Conservation (phyloP, 495 filamentous ascomycete species). For the Saxophila tyrrhenica region DNA sequence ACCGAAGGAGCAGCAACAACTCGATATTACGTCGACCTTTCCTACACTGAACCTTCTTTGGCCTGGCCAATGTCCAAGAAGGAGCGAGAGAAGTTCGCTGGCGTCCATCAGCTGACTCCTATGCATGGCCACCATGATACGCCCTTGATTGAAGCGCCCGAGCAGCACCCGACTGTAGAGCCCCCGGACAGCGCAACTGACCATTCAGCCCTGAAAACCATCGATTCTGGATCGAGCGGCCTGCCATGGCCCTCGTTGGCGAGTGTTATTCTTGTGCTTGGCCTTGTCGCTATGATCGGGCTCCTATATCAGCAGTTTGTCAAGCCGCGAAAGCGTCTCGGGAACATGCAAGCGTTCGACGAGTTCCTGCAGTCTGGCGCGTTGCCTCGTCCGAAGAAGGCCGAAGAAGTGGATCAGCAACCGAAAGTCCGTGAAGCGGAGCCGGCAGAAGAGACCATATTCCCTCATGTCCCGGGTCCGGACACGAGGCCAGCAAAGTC, state of each 20-base stretch:
- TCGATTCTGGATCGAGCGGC: neutral
- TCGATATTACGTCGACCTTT: conserved; percentile 43
- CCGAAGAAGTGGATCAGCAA: neutral
- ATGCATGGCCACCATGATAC: neutral
- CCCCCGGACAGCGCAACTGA: conserved; percentile 3
- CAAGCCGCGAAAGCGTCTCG: neutral
- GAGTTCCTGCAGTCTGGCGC: neutral
- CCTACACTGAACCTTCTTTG: conserved; percentile 1
- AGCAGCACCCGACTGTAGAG: conserved; percentile 11
- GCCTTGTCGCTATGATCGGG: neutral
- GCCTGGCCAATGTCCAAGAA: conserved; percentile 11
- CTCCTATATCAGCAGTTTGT: neutral
- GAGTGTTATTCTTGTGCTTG: neutral
- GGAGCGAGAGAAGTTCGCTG: conserved; percentile 13
- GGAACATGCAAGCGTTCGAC: neutral
- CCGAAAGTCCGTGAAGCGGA: conserved; percentile 15
- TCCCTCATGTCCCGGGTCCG: too few species aligned
- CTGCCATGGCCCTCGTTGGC: neutral
- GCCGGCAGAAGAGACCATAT: conserved; percentile 17
- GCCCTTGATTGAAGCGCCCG: conserved; percentile 9
- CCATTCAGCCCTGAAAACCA: neutral
- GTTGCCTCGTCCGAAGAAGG: neutral
- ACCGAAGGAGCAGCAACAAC: conserved; percentile 58
- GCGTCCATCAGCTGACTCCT: conserved; percentile 37
- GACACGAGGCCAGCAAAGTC: too few species aligned